Percentiles rank a stretch among this genome's conserved stretches.
These are phyloP conservation scores for Dioszegia aurantiaca DNA, from an alignment of 768 basidiomycete genomes.

Conservation along the genomic window DNA sequence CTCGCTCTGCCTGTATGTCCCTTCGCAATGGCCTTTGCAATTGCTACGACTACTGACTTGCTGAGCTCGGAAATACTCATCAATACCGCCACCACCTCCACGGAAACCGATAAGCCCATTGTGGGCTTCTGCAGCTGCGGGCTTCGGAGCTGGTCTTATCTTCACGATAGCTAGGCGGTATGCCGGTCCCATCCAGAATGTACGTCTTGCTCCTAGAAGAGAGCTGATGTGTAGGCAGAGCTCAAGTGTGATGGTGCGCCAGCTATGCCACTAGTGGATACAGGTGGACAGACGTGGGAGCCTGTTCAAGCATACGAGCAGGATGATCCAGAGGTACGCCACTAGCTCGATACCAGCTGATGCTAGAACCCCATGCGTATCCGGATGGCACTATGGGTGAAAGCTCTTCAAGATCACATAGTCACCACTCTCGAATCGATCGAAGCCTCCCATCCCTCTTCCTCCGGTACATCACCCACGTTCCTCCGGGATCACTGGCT, in stretches of 20 bases:
- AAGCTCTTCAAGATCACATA: slow-evolving; percentile 72
- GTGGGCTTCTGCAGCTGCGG: slow-evolving; percentile 13
- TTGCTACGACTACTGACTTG: too few species aligned
- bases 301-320: slow-evolving; percentile 44
- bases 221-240: slow-evolving; percentile 13
- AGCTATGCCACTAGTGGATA: slow-evolving; percentile 28
- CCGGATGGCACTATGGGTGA: slow-evolving; percentile 73
- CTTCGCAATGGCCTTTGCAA: neutral
- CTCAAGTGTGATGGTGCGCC: slow-evolving; percentile 39
- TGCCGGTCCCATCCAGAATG: slow-evolving; percentile 3
- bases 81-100: slow-evolving; percentile 8
- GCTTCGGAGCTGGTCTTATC: slow-evolving; percentile 19
- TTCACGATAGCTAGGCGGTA: slow-evolving; percentile 10
- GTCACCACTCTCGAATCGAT: slow-evolving; percentile 72
- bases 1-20: neutral
- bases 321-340: slow-evolving; percentile 46
- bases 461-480: slow-evolving; percentile 24
- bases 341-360: neutral
- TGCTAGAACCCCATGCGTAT: slow-evolving; percentile 64
- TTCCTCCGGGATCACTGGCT: slow-evolving; percentile 78
- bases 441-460: slow-evolving; percentile 61
- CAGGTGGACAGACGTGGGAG: slow-evolving; percentile 31
- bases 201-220: neutral
- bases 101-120: slow-evolving; percentile 7
- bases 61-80: slow-evolving; percentile 8